phyloP scores from a whole-genome alignment of 305 asterid genomes.

The Petunia hybrid region DNA sequence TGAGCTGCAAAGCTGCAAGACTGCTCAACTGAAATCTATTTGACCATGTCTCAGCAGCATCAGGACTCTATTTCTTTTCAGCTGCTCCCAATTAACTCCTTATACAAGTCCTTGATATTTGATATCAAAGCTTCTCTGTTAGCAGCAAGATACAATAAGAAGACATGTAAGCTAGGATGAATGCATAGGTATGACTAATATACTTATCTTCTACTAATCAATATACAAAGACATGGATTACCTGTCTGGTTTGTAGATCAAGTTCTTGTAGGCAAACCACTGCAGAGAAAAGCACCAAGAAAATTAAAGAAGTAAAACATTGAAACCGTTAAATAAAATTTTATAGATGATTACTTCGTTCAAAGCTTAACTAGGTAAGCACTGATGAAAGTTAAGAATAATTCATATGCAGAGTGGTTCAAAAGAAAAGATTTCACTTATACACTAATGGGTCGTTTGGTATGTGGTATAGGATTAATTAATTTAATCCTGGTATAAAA shows the following conservation, averaged over 20 bases:
- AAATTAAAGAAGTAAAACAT: neutral
- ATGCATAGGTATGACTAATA: neutral
- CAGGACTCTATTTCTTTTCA: constrained; percentile 16
- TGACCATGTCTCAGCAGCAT: constrained; percentile 20
- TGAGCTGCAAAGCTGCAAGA: constrained; percentile 24
- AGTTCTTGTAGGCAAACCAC: constrained; percentile 88
- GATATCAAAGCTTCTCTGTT: constrained; percentile 73
- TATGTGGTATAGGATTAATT: too few species aligned
- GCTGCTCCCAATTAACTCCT: constrained; percentile 68
- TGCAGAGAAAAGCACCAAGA: constrained; percentile 43
- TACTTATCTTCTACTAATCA: constrained; percentile 13
- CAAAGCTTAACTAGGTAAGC: constrained; percentile 14
- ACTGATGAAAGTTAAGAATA: neutral
- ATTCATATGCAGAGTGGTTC: neutral
- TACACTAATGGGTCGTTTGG: neutral
- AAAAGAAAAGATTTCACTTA: constrained; percentile 19
- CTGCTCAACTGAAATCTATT: constrained; percentile 26
- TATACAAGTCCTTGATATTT: constrained; percentile 65
- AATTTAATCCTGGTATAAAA: too few species aligned
- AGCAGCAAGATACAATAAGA: constrained; percentile 24
- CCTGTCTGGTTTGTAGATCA: constrained; percentile 70
- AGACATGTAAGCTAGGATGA: neutral
- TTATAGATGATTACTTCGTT: too few species aligned
- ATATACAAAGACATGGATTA: constrained; percentile 32
- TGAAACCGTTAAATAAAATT: neutral